Evolutionary conservation across 192 early-diverging fungal species (phyloP).

Genomic region (Podila verticillata): DNA sequence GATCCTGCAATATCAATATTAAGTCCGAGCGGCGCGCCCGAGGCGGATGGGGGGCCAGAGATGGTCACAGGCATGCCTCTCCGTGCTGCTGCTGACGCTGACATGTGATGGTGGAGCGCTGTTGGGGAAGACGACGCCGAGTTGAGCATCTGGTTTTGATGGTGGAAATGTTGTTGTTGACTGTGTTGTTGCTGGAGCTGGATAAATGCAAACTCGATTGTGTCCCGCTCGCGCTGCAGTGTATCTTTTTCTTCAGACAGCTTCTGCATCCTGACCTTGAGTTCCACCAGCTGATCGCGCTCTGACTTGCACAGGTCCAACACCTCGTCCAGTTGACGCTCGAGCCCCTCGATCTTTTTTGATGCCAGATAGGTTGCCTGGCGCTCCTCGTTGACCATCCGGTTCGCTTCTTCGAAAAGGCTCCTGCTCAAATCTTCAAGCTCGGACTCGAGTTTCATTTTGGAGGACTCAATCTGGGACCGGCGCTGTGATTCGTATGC

Average conservation of each 20-base stretch:
- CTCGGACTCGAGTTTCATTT: slow-evolving; percentile 41
- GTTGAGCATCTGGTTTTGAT: slow-evolving; percentile 25
- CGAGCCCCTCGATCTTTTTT: slow-evolving; percentile 37
- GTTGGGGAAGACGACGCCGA: slow-evolving; percentile 10
- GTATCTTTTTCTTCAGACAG: slow-evolving; percentile 46
- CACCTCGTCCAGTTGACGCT: slow-evolving; percentile 46
- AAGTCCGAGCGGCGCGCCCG: background rate
- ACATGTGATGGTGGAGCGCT: slow-evolving; percentile 39
- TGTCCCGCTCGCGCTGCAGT: slow-evolving; percentile 32
- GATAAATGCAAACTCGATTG: slow-evolving; percentile 36
- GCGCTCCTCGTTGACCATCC: slow-evolving; percentile 53
- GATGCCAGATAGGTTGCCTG: slow-evolving; percentile 20
- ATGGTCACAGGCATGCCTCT: slow-evolving; percentile 27
- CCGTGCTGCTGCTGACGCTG: slow-evolving; percentile 31
- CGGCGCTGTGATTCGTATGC: slow-evolving; percentile 44
- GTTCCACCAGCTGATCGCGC: slow-evolving; percentile 43
- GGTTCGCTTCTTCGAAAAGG: slow-evolving; percentile 51
- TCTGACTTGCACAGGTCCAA: slow-evolving; percentile 48
- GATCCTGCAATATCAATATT: slow-evolving; percentile 23
- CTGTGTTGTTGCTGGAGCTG: slow-evolving; percentile 32
- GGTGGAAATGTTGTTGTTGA: slow-evolving; percentile 23
- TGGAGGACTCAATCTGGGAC: slow-evolving; percentile 38
- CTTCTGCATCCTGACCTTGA: slow-evolving; percentile 45
- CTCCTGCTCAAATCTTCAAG: slow-evolving; percentile 47
- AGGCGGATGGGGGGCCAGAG: background rate